phyloP scores from a whole-genome alignment of 2,329 filamentous ascomycete species.

The Escovopsis sp. region DNA sequence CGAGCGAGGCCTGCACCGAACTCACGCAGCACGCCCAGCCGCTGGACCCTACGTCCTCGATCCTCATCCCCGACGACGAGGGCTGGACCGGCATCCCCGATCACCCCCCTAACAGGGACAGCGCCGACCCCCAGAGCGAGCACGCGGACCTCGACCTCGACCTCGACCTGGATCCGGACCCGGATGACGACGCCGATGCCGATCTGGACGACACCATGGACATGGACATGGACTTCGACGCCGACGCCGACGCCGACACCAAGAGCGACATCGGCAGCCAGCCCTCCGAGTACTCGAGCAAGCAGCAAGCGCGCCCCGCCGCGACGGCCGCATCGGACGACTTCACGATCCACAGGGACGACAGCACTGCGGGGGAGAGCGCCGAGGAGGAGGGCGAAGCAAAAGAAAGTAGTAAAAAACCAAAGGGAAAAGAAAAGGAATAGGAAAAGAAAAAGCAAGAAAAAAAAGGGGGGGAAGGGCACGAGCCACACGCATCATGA shows the following conservation, averaged over 20 bases:
- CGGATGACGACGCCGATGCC: slow-evolving; percentile 1
- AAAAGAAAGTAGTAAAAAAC: background rate
- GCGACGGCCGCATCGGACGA: background rate
- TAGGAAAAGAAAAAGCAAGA: too few relatives aligned
- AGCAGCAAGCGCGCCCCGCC: slow-evolving; percentile 27
- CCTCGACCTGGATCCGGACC: slow-evolving; percentile 10
- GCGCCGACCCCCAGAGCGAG: slow-evolving; percentile 27
- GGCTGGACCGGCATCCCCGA: slow-evolving; percentile 44
- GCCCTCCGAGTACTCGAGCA: slow-evolving; percentile 43
- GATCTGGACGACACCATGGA: too few relatives aligned
- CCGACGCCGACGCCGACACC: background rate
- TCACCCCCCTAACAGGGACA: slow-evolving; percentile 34
- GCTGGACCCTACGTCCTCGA: slow-evolving; percentile 12
- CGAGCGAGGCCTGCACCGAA: too few relatives aligned
- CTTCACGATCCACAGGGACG: slow-evolving; percentile 4
- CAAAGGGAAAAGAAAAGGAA: too few relatives aligned
- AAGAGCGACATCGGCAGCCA: slow-evolving; percentile 30
- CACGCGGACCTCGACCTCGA: slow-evolving; percentile 4
- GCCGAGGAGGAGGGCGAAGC: slow-evolving; percentile 25
- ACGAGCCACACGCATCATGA: too few relatives aligned
- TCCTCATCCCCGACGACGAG: slow-evolving; percentile 36
- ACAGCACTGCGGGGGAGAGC: slow-evolving; percentile 14
- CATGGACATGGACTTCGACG: too few relatives aligned
- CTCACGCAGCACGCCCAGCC: too few relatives aligned
- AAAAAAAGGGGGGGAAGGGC: too few relatives aligned